Percentiles rank a stretch among this genome's conserved stretches.
Conservation (phyloP, 805 yeast species). For the Teunomyces atbi region DNA sequence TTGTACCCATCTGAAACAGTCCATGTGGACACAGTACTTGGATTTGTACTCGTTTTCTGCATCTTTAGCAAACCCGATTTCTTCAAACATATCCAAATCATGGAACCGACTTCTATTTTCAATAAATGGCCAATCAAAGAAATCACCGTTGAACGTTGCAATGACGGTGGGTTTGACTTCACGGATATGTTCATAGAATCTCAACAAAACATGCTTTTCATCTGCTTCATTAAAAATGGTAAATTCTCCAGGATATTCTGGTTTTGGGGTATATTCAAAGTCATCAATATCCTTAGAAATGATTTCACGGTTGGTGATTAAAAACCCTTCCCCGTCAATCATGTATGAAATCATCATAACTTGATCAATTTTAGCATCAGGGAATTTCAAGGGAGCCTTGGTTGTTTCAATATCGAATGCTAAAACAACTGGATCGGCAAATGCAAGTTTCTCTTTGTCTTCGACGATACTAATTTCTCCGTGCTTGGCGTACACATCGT, state of each 20-base stretch:
- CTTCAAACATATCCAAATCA: constrained; percentile 84
- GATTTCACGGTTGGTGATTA: constrained; percentile 92
- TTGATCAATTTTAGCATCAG: constrained; percentile 86
- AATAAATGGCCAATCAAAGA: constrained; percentile 98
- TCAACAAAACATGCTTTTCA: constrained; percentile 68
- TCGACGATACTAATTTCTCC: constrained; percentile 56
- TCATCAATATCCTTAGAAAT: constrained; percentile 94
- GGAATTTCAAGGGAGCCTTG: constrained; percentile 93
- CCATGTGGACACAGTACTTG: constrained; percentile 93
- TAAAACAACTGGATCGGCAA: constrained; percentile 95
- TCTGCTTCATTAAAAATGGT: constrained; percentile 86
- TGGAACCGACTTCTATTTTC: constrained; percentile 83
- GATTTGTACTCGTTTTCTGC: constrained; percentile 91
- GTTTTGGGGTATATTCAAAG: constrained; percentile 95
- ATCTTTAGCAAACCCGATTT: constrained; percentile 91
- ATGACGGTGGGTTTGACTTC: constrained; percentile 94
- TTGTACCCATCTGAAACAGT: constrained; percentile 96
- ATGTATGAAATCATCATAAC: constrained; percentile 99
- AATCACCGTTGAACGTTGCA: constrained; percentile 97
- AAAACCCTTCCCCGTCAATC: constrained; percentile 96
- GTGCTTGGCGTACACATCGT: constrained; percentile 65
- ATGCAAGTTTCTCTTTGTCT: constrained; percentile 74
- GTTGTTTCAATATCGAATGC: constrained; percentile 99
- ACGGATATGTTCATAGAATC: constrained; percentile 87
- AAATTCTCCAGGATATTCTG: constrained; percentile 89